Base-by-base conservation (phyloP, 1,139 yeast genomes). In the Lodderomyces pseudojiufengensis region DNA sequence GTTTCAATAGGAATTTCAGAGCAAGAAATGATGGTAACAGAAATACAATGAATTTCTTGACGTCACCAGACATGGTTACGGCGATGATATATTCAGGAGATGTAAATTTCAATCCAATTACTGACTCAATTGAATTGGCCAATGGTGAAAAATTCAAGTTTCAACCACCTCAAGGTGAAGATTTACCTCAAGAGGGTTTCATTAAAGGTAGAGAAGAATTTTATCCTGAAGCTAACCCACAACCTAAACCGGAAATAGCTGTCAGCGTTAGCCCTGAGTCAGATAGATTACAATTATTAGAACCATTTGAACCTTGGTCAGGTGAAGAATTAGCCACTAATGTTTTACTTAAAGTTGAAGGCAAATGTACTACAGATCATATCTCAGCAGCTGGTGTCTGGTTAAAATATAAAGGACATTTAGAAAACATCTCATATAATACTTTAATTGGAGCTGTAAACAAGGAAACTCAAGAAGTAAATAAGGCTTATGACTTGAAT, bases 381-480 rank as follows among this genome's bases (percentile, higher is more conserved):
- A 92, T 92, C 50, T 88, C 97, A 20, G 97, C 97, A 29, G 98
- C 98, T 25, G 98, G 98, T 56, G 94, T 83, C n/a, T 92, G 98
- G 98, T 77, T 92, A 64, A 92, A 92, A 68, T 92, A 92, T 68
- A 92, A 92, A 70, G 98, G 98, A 13, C 98, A 92, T 58, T 73
- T 92, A 53, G 97, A 90, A 59, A 92, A 92, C 64, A 92, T 92
- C 48, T 85, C 97, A 10, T 77, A 92, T 68, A 92, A 92, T 68
- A 90, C 97, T 6, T 73, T 92, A 52, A 92, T 92, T 54, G 98
- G 98, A 45, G 98, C 98, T 11, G 95, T 86, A 43, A 92, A 92
- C 61, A 86, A 85, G 58, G 98, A 90, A 65, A 87, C 96, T 25
- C 97, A 96, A 40, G 95, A 88, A 63, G 97, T 88, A 31, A 92